Conservation (phyloP, 2,329 filamentous ascomycete species). For the Cladophialophora carrionii region DNA sequence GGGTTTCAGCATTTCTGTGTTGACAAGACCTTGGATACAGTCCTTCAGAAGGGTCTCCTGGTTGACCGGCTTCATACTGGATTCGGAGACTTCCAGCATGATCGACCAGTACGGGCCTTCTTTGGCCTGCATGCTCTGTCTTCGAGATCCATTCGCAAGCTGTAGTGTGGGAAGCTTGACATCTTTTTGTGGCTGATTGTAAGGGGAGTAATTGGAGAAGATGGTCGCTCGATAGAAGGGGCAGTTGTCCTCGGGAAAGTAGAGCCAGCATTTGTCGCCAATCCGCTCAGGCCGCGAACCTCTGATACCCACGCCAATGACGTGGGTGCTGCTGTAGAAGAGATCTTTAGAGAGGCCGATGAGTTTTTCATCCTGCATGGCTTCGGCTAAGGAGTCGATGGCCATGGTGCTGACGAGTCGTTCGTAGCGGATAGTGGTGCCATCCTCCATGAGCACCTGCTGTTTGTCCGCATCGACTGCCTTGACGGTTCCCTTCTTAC, state of each 20-base stretch:
- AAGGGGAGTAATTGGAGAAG: constrained; percentile 99
- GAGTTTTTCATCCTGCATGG: constrained; percentile 85
- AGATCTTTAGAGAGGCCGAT: constrained; percentile 82
- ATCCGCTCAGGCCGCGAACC: constrained; percentile 91
- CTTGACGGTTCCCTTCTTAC: constrained; percentile 78
- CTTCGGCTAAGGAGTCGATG: constrained; percentile 82
- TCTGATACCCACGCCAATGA: constrained; percentile 93
- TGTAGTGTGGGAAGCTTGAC: constrained; percentile 85
- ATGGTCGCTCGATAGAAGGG: constrained; percentile 99
- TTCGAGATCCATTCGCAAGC: constrained; percentile 82
- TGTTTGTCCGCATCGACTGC: constrained; percentile 87
- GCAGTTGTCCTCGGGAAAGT: constrained; percentile 99
- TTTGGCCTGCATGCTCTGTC: constrained; percentile 71
- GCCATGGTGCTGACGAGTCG: constrained; percentile 97
- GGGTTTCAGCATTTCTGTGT: constrained; percentile 93
- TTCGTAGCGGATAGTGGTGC: constrained; percentile 85
- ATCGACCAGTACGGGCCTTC: constrained; percentile 99
- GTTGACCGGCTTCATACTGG: constrained; percentile 91
- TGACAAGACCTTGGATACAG: constrained; percentile 93
- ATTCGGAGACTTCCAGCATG: constrained; percentile 98
- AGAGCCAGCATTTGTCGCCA: constrained; percentile 99
- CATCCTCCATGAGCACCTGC: constrained; percentile 78
- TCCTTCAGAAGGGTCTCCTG: constrained; percentile 81
- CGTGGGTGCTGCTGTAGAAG: constrained; percentile 96
- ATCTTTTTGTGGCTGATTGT: constrained; percentile 87